Evolutionary conservation across 768 basidiomycete genomes (phyloP), one percentile per base, ranked within the genome.

Genomic region (Lentinula boryana): DNA sequence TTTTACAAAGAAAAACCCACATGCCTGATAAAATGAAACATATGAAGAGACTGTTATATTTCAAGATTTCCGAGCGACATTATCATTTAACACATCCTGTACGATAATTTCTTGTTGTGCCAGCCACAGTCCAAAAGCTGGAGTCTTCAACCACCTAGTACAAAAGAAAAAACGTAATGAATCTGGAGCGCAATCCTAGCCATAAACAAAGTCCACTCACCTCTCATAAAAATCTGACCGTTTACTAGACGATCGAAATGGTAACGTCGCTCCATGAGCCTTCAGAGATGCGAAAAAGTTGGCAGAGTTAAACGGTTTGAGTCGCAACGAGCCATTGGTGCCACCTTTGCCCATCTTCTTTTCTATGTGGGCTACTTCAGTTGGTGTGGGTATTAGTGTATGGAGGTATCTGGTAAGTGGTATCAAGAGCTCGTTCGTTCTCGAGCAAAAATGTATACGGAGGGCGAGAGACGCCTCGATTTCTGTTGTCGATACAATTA

Each of bases 321-420:
- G 76, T 10, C 85, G 79, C 27, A 78, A 73, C 6, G 66, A 63
- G 56, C 69, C 65, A 40, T 69, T 61, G 23, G 63, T 12, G 10
- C 35, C 53, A 48, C 46, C 46, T 23, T 36, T 21, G 16, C 36
- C 53, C 53, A 12, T 54, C 5, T 38, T 56, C 36, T 16, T 27
- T 40, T 75, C 67, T 35, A 80, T 70, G 35, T 68, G 64, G 5
- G 73, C 70, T 46, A 81, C 74, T 65, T 86, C 85, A 7, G 77
- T 72, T 5, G 85, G 87, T 18, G 85, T 80, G 61, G 92, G 91
- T 70, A 95, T 92, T 52, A 95, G 81, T 1, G 88, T 88, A 62
- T 91, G 89, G 44, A 98, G 85, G 76, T 98, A 98, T 64, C 95
- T 84, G 66, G 95, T 88, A 4, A 98, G 80, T 0, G 96, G 96